Evolutionary conservation across 2,329 filamentous ascomycete species (phyloP).

Genomic region (Colletotrichum limetticola): DNA sequence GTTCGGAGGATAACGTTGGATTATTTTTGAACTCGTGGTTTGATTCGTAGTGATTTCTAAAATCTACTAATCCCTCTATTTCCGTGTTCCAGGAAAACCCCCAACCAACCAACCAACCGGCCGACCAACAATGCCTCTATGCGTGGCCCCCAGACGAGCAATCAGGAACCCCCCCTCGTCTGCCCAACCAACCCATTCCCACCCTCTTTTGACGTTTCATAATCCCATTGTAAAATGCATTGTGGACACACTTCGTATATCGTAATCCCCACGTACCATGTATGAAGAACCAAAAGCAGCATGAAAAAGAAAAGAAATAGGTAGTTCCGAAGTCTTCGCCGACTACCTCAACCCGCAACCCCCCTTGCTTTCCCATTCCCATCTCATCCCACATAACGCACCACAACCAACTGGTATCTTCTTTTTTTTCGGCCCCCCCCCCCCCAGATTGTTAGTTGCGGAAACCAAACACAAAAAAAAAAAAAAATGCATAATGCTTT

Average conservation of each 20-base stretch:
- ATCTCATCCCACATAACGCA: too few species aligned
- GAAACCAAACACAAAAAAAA: background rate
- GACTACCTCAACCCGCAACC: background rate
- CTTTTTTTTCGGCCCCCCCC: background rate
- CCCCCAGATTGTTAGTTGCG: background rate
- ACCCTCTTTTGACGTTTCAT: background rate
- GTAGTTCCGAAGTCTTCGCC: background rate
- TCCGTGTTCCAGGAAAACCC: background rate
- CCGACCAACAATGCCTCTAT: background rate
- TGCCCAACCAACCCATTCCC: background rate
- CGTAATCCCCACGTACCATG: background rate
- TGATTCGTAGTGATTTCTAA: background rate
- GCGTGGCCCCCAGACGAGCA: background rate
- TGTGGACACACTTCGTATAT: slow-evolving; percentile 4
- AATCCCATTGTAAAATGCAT: background rate
- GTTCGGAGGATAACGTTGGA: too few species aligned
- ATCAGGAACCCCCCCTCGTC: background rate
- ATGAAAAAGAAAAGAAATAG: too few species aligned
- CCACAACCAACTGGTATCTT: background rate
- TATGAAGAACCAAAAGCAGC: background rate
- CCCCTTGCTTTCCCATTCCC: too few species aligned
- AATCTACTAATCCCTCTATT: background rate
- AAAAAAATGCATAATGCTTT: background rate
- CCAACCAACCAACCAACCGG: background rate
- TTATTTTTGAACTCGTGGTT: background rate